phyloP scores from a whole-genome alignment of 2,329 filamentous ascomycete species.

The Amauroascus niger region DNA sequence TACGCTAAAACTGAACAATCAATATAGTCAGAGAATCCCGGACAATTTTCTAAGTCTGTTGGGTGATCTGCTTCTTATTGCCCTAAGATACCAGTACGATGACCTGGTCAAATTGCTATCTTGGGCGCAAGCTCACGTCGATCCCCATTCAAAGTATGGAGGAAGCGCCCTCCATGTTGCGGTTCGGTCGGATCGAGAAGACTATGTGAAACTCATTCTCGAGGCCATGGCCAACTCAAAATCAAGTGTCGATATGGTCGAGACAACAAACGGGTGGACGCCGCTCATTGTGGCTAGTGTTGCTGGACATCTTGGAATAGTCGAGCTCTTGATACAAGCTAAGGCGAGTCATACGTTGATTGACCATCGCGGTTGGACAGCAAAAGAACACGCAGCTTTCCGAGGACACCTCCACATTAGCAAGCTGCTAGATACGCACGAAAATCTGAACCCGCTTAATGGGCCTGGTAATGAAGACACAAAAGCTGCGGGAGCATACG shows the following conservation, averaged over 20 bases:
- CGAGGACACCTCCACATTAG: constrained; percentile 27
- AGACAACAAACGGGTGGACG: constrained; percentile 26
- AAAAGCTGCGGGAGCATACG: not conserved
- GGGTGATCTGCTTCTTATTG: constrained; percentile 11
- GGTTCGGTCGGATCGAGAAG: constrained; percentile 16
- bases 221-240: not conserved
- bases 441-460: not conserved
- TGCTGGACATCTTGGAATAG: constrained; percentile 22
- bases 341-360: constrained; percentile 19
- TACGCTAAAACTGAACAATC: not conserved
- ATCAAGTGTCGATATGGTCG: constrained; percentile 17
- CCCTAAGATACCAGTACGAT: constrained; percentile 14
- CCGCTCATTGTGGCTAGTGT: constrained; percentile 27
- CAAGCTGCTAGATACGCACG: constrained; percentile 11
- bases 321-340: constrained; percentile 23
- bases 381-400: constrained; percentile 29
- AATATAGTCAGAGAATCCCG: not conserved
- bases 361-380: constrained; percentile 29
- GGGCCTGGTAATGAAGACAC: not conserved
- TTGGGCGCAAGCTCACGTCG: constrained; percentile 10
- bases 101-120: constrained; percentile 14
- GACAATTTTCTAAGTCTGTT: not conserved
- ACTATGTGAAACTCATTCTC: constrained; percentile 17
- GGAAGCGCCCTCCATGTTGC: constrained; percentile 24
- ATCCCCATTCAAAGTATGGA: constrained; percentile 5